Conservation (phyloP, 129 eudicot genomes). For the Deinandra increscens region DNA sequence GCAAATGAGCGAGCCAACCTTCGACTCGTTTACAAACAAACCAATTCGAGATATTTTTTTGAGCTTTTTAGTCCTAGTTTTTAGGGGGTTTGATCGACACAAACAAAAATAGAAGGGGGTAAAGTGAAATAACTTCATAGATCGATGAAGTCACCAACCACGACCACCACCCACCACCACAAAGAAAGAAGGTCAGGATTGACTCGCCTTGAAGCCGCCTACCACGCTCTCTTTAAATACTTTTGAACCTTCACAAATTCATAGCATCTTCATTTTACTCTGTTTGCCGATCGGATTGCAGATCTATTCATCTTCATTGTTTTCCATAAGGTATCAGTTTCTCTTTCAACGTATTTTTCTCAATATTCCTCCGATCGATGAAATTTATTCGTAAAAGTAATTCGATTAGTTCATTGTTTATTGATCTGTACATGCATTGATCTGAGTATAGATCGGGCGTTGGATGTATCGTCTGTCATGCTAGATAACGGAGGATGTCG, state of each 20-base stretch:
- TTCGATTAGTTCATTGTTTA: slow-evolving; percentile 15
- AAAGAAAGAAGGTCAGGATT: slow-evolving; percentile 33
- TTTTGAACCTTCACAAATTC: slow-evolving; percentile 18
- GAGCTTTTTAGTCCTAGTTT: too few species aligned
- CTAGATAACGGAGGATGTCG: neutral
- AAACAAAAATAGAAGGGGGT: slow-evolving; percentile 5
- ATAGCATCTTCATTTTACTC: slow-evolving; percentile 4
- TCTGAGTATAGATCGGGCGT: slow-evolving; percentile 2
- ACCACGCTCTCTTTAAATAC: slow-evolving; percentile 18
- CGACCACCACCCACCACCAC: slow-evolving; percentile 25
- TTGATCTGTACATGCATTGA: slow-evolving; percentile 18
- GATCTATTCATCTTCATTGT: slow-evolving; percentile 19
- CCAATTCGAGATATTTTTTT: too few species aligned
- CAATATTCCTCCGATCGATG: slow-evolving; percentile 6
- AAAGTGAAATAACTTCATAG: neutral
- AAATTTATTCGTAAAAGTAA: neutral
- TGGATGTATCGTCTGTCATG: neutral
- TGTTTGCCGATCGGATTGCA: neutral
- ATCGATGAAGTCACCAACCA: slow-evolving; percentile 27
- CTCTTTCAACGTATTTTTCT: neutral
- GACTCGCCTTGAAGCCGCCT: slow-evolving; percentile 5
- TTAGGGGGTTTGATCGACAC: neutral
- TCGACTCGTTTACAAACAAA: too few species aligned
- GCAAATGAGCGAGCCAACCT: too few species aligned
- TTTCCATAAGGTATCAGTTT: slow-evolving; percentile 19